These are phyloP conservation scores for Nannochloris sp. DNA, from an alignment of 139 green algal species.

Conservation along the genomic window DNA sequence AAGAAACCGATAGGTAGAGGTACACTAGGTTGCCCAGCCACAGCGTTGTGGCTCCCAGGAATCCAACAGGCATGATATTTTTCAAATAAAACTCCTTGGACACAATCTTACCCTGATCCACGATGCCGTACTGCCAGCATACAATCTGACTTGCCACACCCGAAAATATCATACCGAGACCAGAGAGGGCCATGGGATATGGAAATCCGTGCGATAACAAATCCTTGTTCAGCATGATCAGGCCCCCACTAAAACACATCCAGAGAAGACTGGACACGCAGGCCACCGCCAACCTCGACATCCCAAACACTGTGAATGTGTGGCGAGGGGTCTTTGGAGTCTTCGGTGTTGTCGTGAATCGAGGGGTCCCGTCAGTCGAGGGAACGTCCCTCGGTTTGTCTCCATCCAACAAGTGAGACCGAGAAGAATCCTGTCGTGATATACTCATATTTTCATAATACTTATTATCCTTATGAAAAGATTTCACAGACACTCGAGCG, in stretches of 20 bases:
- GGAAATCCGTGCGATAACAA: conserved; percentile 66
- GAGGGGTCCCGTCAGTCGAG: background rate
- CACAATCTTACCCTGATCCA: conserved; percentile 48
- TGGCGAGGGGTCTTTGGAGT: background rate
- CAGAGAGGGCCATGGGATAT: conserved; percentile 65
- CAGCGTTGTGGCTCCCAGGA: conserved; percentile 42
- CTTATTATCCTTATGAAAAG: no score
- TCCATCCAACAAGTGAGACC: no score
- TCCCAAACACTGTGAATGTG: conserved; percentile 15
- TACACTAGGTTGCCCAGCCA: conserved; percentile 52
- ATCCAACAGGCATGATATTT: conserved; percentile 45
- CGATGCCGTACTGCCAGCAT: conserved; percentile 48
- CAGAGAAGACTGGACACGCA: conserved; percentile 33
- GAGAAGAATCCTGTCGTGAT: no score
- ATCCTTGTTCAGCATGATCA: conserved; percentile 81
- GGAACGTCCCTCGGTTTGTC: no score
- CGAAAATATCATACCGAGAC: conserved; percentile 65
- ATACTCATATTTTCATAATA: no score
- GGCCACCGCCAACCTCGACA: conserved; percentile 13
- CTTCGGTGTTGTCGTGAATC: background rate
- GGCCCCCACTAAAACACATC: conserved; percentile 53
- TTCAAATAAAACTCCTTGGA: conserved; percentile 33
- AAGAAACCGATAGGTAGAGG: conserved; percentile 43
- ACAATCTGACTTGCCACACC: conserved; percentile 44
- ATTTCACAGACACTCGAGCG: no score